These are phyloP conservation scores for Corymbia calophylla DNA, from an alignment of 441 rosid species.

Conservation along the genomic window DNA sequence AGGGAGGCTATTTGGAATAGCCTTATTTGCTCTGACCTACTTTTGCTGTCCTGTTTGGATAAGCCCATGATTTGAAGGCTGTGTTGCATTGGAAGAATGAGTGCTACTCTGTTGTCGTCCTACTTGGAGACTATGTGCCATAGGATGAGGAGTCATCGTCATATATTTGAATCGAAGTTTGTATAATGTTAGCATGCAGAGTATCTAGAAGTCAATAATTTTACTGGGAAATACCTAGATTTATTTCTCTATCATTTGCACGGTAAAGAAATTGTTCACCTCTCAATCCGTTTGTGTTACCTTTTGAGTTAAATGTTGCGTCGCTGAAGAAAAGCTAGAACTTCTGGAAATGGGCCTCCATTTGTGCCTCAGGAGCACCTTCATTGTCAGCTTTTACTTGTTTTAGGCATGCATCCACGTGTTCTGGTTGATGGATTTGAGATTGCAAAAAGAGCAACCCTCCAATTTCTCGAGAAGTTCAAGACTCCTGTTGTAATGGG, in stretches of 20 bases:
- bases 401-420: conserved; percentile 90
- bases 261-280: background rate
- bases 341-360: background rate
- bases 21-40: background rate
- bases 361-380: background rate
- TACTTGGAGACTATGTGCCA: background rate
- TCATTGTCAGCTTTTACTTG: background rate
- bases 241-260: background rate
- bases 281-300: background rate
- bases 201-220: background rate
- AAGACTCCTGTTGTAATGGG: conserved; percentile 95
- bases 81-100: background rate
- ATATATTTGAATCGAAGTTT: background rate
- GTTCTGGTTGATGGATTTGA: conserved; percentile 97
- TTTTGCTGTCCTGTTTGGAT: background rate
- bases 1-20: background rate
- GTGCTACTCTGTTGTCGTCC: background rate
- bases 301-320: background rate
- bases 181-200: background rate
- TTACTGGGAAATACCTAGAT: background rate
- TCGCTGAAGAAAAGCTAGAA: background rate
- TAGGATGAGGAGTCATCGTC: background rate
- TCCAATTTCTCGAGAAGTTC: conserved; percentile 84
- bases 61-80: background rate
- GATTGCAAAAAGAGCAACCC: conserved; percentile 88